These are phyloP conservation scores for Conoideocrella luteorostrata DNA, from an alignment of 2,329 filamentous ascomycete genomes.

Conservation along the genomic window DNA sequence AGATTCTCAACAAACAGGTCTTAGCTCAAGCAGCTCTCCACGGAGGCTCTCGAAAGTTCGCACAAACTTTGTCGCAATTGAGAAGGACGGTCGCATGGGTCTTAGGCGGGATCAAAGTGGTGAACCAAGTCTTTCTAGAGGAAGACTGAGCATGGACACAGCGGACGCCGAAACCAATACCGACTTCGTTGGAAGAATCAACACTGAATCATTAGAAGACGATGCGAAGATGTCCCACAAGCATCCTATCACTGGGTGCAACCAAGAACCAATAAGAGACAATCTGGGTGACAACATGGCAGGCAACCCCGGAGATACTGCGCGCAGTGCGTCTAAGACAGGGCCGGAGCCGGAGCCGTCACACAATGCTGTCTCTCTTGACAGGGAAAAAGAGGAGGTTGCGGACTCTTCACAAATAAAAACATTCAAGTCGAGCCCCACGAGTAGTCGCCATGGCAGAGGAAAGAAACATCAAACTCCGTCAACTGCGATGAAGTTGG, in stretches of 20 bases:
- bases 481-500: too few relatives aligned
- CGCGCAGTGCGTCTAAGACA: too few relatives aligned
- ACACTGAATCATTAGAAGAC: conserved; percentile 20
- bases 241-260: too few relatives aligned
- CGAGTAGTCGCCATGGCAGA: too few relatives aligned
- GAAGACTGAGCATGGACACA: conserved; percentile 29
- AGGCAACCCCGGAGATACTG: too few relatives aligned
- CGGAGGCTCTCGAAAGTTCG: conserved; percentile 68
- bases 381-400: too few relatives aligned
- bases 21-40: conserved; percentile 42
- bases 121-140: conserved; percentile 31
- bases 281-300: too few relatives aligned
- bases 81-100: conserved; percentile 55
- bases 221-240: conserved; percentile 7
- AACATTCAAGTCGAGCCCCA: too few relatives aligned
- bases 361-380: conserved; percentile 16
- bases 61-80: conserved; percentile 68
- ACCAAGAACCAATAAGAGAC: too few relatives aligned
- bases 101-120: conserved; percentile 35
- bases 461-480: too few relatives aligned
- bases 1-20: conserved; percentile 17
- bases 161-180: conserved; percentile 23
- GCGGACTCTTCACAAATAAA: too few relatives aligned
- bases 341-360: too few relatives aligned
- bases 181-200: conserved; percentile 31